Evolutionary conservation across 805 yeast genomes (phyloP), one percentile per base, ranked within the genome.

Genomic region (Wickerhamomyces mucosus): DNA sequence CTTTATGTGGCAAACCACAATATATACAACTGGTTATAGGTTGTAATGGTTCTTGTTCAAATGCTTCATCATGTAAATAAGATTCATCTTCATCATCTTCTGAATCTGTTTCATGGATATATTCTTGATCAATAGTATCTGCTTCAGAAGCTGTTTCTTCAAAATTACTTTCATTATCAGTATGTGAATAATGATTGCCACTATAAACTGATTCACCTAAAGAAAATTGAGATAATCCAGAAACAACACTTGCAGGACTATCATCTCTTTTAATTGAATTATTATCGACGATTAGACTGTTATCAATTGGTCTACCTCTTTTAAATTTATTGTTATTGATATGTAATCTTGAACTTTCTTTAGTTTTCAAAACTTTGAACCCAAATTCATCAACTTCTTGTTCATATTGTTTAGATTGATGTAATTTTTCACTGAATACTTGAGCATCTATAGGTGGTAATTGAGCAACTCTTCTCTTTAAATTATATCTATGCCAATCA

Each of bases 401-500:
- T 28, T 54, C 61, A 29, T 38, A 46, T 33, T 52, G 51, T 18
- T 40, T 34, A 1, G 61, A 56, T 12, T 55, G 43, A 35, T 58
- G 63, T 16, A 54, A 41, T 36, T 59, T 63, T 42, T 57, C 59
- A 27, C 61, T 58, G 46, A 55, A 58, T 21, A 53, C 53, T 37
- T 62, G 80, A 3, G 84, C 72, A 14, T 76, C 59, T 19, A 86
- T 72, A 2, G 94, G 78, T 6, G 88, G 78, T 36, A 86, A 58
- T 19, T 70, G 69, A 1, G 96, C 95, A 20, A 92, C 95, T 47
- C 95, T 72, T 59, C 98, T 75, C 53, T 92, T 92, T 50, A 92
- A 67, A 50, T 92, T 92, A 57, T 92, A 92, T 40, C 98, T 70
- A 53, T 92, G 98, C 98, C 98, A 92, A 35, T 92, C 98, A 3